Evolutionary conservation across 2,329 filamentous ascomycete genomes (phyloP).

Genomic region (Trichoderma hamatum): DNA sequence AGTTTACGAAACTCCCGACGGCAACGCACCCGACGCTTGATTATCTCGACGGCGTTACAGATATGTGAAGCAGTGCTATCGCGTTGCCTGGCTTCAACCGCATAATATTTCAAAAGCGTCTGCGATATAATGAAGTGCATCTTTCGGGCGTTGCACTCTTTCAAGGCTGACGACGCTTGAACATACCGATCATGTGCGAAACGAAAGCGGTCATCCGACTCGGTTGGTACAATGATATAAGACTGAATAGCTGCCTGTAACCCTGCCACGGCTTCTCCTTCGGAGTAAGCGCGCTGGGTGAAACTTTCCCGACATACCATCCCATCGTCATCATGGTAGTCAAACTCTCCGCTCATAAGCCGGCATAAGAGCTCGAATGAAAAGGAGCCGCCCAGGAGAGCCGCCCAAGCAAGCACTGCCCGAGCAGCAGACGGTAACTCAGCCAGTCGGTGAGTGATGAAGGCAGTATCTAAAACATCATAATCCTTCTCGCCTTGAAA

Average conservation of each 20-base stretch:
- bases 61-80: conserved; percentile 82
- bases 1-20: conserved; percentile 73
- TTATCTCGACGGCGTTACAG: conserved; percentile 73
- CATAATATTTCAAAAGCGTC: conserved; percentile 73
- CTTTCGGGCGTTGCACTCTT: conserved; percentile 68
- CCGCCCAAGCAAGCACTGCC: conserved; percentile 82
- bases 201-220: conserved; percentile 82
- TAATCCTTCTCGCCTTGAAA: conserved; percentile 80
- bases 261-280: conserved; percentile 72
- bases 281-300: conserved; percentile 50
- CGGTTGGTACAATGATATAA: conserved; percentile 79
- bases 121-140: conserved; percentile 93
- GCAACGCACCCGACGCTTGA: conserved; percentile 64
- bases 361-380: conserved; percentile 80
- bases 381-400: conserved; percentile 79
- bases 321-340: conserved; percentile 49
- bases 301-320: neutral
- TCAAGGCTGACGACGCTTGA: conserved; percentile 70
- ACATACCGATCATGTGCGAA: conserved; percentile 90
- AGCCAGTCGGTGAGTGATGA: conserved; percentile 75
- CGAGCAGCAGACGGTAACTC: conserved; percentile 76
- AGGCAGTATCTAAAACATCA: conserved; percentile 78
- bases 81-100: conserved; percentile 61
- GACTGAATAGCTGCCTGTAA: conserved; percentile 80
- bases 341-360: conserved; percentile 75